Conservation (phyloP, 192 early-diverging fungal genomes). For the Coemansia sp. region DNA sequence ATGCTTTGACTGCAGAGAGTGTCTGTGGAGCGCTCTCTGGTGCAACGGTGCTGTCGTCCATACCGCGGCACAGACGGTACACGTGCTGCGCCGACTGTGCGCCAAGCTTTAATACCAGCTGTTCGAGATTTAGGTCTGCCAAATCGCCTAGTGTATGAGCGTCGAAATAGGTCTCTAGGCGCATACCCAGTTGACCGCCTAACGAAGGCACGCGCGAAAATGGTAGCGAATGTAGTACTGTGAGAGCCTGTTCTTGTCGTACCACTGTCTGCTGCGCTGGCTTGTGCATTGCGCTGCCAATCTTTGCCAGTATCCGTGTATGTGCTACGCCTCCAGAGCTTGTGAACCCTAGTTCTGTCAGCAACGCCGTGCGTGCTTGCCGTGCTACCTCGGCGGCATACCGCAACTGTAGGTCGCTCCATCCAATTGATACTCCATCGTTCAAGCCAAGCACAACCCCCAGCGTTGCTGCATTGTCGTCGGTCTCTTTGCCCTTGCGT, state of each 20-base stretch:
- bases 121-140: conserved; percentile 22
- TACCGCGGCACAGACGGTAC: conserved; percentile 39
- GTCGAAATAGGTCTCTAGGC: conserved; percentile 61
- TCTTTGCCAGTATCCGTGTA: conserved; percentile 82
- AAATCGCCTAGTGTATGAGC: conserved; percentile 38
- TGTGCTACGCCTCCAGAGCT: conserved; percentile 82
- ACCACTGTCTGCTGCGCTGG: conserved; percentile 77
- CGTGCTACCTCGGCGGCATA: conserved; percentile 67
- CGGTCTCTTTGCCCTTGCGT: conserved; percentile 45
- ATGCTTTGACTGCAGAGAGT: conserved; percentile 36
- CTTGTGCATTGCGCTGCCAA: conserved; percentile 81
- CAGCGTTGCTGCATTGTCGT: conserved; percentile 1
- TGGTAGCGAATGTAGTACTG: conserved; percentile 63
- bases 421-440: conserved; percentile 39
- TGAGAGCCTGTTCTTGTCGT: conserved; percentile 50
- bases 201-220: conserved; percentile 78
- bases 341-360: conserved; percentile 69
- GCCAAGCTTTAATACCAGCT: conserved; percentile 35
- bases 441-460: conserved; percentile 48
- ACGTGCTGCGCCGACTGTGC: conserved; percentile 22
- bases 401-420: conserved; percentile 75
- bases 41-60: conserved; percentile 40
- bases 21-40: conserved; percentile 31
- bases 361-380: conserved; percentile 61
- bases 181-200: conserved; percentile 80